These are phyloP conservation scores for Dothidotthia symphoricarpi DNA, from an alignment of 2,329 filamentous ascomycete genomes.

Conservation along the genomic window DNA sequence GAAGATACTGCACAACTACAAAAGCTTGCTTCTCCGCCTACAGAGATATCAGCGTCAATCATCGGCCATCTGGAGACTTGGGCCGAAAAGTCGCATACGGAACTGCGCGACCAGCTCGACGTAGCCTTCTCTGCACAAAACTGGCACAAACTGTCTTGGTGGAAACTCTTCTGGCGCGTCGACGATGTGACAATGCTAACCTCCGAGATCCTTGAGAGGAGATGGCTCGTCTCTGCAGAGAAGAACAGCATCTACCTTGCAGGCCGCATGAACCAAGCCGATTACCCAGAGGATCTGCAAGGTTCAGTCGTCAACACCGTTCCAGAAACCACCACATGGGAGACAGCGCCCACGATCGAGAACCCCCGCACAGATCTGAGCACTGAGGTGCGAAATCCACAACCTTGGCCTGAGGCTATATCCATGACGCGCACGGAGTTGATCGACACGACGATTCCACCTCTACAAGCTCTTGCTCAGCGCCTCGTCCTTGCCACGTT, in stretches of 20 bases:
- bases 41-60: constrained; percentile 52
- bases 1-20: constrained; percentile 48
- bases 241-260: constrained; percentile 78
- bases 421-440: constrained; percentile 61
- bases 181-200: constrained; percentile 87
- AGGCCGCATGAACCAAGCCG: constrained; percentile 69
- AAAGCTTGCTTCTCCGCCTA: constrained; percentile 33
- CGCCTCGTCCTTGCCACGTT: constrained; percentile 66
- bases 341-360: constrained; percentile 19
- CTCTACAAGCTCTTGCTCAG: constrained; percentile 48
- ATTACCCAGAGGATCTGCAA: constrained; percentile 43
- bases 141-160: constrained; percentile 85
- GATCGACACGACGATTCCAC: constrained; percentile 43
- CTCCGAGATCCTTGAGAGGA: constrained; percentile 70
- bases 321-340: constrained; percentile 14
- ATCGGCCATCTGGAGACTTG: constrained; percentile 63
- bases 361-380: constrained; percentile 21
- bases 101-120: constrained; percentile 78
- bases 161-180: constrained; percentile 92
- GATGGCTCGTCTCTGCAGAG: constrained; percentile 77
- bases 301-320: constrained; percentile 4
- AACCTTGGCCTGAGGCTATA: constrained; percentile 73
- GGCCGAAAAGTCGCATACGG: constrained; percentile 77
- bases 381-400: constrained; percentile 27
- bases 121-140: constrained; percentile 70